These are phyloP conservation scores for Fraxinus ornus DNA, from an alignment of 305 asterid genomes.

Conservation along the genomic window DNA sequence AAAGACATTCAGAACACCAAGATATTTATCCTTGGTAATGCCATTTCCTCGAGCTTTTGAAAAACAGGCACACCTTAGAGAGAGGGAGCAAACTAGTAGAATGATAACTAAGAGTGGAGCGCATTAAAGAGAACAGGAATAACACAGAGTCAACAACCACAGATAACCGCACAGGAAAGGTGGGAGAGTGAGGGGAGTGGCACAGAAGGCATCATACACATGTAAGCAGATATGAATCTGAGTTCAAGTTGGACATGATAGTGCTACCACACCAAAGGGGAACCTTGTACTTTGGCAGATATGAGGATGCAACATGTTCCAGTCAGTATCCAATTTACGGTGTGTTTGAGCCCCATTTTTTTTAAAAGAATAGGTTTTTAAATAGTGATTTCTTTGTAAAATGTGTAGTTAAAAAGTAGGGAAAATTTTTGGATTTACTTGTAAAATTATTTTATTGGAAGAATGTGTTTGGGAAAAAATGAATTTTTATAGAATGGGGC, in stretches of 20 bases:
- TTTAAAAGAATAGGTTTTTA: no score
- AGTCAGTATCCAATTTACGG: background rate
- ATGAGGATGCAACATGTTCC: background rate
- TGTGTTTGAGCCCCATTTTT: no score
- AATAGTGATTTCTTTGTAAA: no score
- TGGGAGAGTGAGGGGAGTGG: background rate
- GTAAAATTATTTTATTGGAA: no score
- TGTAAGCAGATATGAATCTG: background rate
- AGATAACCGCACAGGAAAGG: background rate
- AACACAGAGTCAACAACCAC: background rate
- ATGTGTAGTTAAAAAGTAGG: no score
- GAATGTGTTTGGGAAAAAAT: no score
- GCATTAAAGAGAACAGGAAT: background rate
- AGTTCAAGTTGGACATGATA: background rate
- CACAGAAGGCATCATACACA: background rate
- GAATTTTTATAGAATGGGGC: no score
- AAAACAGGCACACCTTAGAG: background rate
- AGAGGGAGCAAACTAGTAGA: background rate
- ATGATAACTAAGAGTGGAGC: background rate
- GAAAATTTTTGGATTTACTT: no score
- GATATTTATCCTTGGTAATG: background rate
- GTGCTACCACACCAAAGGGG: background rate
- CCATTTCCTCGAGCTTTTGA: background rate
- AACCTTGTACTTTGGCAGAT: background rate
- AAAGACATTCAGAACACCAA: background rate